phyloP scores from a whole-genome alignment of 768 basidiomycete species.

The Chalciporus chontae region DNA sequence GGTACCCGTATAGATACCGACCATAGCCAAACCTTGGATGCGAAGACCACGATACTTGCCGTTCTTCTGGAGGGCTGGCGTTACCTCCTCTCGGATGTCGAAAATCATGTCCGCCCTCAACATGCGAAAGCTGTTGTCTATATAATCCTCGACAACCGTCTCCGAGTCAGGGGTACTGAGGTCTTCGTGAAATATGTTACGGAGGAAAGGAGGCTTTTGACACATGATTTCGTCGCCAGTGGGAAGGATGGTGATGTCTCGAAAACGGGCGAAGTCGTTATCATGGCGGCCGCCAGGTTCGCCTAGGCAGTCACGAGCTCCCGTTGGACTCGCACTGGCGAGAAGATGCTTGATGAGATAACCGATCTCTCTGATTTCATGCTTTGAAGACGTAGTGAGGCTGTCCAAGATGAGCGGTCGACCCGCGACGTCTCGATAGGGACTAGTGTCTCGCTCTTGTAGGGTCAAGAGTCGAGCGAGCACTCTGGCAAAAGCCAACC shows the following conservation, averaged over 20 bases:
- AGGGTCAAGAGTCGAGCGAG: constrained; percentile 42
- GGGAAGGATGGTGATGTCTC: constrained; percentile 53
- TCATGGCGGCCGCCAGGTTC: constrained; percentile 40
- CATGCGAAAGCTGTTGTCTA: constrained; percentile 66
- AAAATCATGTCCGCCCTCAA: constrained; percentile 61
- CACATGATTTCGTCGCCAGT: constrained; percentile 53
- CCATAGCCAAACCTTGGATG: constrained; percentile 26
- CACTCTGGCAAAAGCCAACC: constrained; percentile 42
- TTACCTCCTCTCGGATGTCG: constrained; percentile 53
- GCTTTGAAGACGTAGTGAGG: constrained; percentile 19
- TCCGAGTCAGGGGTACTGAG: constrained; percentile 12
- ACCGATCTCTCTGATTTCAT: constrained; percentile 24
- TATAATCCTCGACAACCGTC: constrained; percentile 38
- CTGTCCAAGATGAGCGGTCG: constrained; percentile 22
- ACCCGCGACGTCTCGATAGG: constrained; percentile 36
- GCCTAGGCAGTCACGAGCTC: constrained; percentile 1
- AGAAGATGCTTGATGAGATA: constrained; percentile 37
- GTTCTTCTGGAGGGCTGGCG: constrained; percentile 36
- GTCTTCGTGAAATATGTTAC: constrained; percentile 25
- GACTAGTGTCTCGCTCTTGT: constrained; percentile 26
- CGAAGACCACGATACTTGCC: constrained; percentile 34
- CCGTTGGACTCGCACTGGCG: constrained; percentile 25
- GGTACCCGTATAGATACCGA: constrained; percentile 35
- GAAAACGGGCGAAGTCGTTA: constrained; percentile 59
- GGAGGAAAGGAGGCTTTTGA: constrained; percentile 43